Evolutionary conservation across 345 rosid genomes (phyloP), one percentile per base, ranked within the genome.

Genomic region (Crucihimalaya himalaica): DNA sequence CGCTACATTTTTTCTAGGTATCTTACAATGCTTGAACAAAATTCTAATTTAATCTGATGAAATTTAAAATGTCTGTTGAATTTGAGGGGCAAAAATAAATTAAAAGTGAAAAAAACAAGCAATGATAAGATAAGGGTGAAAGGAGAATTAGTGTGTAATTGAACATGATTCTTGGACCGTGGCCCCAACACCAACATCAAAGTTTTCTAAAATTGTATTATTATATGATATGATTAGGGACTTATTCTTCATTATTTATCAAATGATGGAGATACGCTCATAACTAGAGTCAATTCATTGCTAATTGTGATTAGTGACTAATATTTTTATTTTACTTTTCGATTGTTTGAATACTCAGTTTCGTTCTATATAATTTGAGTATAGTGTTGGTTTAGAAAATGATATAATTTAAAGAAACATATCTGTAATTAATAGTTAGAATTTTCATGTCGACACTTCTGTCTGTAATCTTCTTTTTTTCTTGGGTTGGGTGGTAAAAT

Each of bases 131-230:
- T 31, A 31, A 31, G 58, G 34, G 34, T 53, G 5, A 25, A 53
- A 53, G 34, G 34, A 53, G 34, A 27, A 52, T 52, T 53, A 27
- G 58, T 53, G 6, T 27, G n/a, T 25, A 53, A 27, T 25, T 51
- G 8, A 0, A 21, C 46, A 55, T 69, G 45, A 42, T 69, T 56
- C 42, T 43, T 69, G 73, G 73, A 19, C 65, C 64, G 45, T 69
- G 35, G 27, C 34, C 50, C 50, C 39, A 23, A 42, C 19, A 54
- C 40, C 42, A 28, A 40, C 4, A 28, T 14, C 14, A 42, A 54
- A 28, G 6, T 54, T 42, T 47, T 4, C 59, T 39, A 68, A 11
- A 3, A 54, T 27, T 27, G 53, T 68, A 4, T 12, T 29, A 45
- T 10, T 45, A 28, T 25, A 18, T 51, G 35, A 43, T 31, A 40